Evolutionary conservation across 441 rosid species (phyloP).

Genomic region (Gossypium aridum): DNA sequence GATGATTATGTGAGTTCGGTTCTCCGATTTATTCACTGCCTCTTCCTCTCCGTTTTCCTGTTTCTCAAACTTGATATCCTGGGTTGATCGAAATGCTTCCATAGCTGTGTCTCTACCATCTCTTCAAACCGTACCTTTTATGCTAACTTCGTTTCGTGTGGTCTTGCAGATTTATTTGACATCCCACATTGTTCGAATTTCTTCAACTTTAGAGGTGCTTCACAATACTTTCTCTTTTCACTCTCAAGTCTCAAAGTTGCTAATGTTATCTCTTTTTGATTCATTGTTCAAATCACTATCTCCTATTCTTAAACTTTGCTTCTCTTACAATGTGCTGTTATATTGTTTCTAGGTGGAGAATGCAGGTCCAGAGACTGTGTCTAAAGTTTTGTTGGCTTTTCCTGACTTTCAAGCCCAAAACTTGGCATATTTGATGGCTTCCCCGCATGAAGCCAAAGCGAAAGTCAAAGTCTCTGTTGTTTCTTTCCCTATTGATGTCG

Average conservation of each 20-base stretch:
- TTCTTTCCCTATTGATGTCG: slow-evolving; percentile 41
- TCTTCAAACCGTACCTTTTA: background rate
- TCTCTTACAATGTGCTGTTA: background rate
- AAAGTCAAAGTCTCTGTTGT: slow-evolving; percentile 37
- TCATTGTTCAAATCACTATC: background rate
- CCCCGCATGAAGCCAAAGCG: slow-evolving; percentile 51
- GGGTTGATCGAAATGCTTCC: background rate
- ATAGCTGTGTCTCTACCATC: background rate
- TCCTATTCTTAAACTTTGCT: too few relatives aligned
- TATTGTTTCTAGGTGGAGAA: slow-evolving; percentile 54
- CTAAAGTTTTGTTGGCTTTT: slow-evolving; percentile 64
- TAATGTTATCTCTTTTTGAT: background rate
- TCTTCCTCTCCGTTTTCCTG: slow-evolving; percentile 1
- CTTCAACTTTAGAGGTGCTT: slow-evolving; percentile 66
- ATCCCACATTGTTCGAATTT: slow-evolving; percentile 64
- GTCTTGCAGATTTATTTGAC: slow-evolving; percentile 77
- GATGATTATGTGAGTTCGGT: background rate
- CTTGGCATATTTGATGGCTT: slow-evolving; percentile 61
- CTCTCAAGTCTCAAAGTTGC: background rate
- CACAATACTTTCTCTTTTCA: background rate
- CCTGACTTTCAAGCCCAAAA: slow-evolving; percentile 63
- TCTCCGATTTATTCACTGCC: background rate
- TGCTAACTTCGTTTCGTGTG: background rate
- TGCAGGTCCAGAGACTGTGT: slow-evolving; percentile 51
- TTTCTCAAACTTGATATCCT: background rate